Conservation (phyloP, 2,329 filamentous ascomycete species). For the Sporothrix curviconia region DNA sequence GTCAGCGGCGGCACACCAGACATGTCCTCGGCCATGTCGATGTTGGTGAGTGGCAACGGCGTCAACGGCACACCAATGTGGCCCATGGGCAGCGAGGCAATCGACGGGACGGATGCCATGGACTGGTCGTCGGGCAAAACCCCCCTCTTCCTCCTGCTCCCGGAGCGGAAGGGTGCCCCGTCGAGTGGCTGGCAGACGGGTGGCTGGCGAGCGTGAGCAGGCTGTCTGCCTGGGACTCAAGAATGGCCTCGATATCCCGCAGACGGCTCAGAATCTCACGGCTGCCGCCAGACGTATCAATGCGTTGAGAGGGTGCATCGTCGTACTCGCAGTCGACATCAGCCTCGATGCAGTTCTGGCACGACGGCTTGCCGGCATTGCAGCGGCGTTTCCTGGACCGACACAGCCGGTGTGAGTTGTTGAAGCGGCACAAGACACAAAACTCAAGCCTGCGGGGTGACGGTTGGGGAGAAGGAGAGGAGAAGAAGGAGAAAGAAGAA, state of each 20-base stretch:
- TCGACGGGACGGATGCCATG: no score
- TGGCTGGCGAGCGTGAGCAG: constrained; percentile 18
- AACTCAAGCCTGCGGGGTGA: no score
- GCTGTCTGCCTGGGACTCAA: constrained; percentile 20
- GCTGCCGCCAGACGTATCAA: constrained; percentile 26
- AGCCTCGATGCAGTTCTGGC: constrained; percentile 23
- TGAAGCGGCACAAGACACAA: no score
- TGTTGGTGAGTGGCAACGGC: not conserved
- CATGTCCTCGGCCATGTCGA: constrained; percentile 1
- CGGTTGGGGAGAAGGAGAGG: not conserved
- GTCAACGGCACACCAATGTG: not conserved
- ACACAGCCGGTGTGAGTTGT: no score
- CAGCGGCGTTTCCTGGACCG: constrained; percentile 27
- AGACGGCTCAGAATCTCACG: constrained; percentile 25
- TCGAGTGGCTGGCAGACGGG: no score
- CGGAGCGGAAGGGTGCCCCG: no score
- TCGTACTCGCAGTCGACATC: constrained; percentile 26
- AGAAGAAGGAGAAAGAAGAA: not conserved
- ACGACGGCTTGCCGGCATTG: constrained; percentile 24
- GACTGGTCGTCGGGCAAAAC: not conserved
- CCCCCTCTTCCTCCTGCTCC: no score
- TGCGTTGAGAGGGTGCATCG: constrained; percentile 21
- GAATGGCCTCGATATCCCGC: constrained; percentile 23
- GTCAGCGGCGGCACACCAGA: constrained; percentile 23
- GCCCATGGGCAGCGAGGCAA: not conserved